Base-by-base conservation (phyloP, 2,329 filamentous ascomycete genomes). In the Alternaria novae-zelandiae region DNA sequence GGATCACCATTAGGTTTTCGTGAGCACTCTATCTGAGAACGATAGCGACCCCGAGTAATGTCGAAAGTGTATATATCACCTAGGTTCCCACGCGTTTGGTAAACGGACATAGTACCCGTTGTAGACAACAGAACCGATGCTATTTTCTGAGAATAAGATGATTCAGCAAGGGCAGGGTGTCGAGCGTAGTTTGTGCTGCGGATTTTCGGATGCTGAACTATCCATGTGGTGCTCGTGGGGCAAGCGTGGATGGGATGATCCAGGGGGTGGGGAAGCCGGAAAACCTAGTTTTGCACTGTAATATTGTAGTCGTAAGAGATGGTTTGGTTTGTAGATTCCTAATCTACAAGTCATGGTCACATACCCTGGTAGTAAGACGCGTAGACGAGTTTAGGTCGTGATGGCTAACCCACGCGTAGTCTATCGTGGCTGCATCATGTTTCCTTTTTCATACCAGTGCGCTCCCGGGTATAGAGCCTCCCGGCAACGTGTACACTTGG, bases 191-290 rank as follows among this genome's bases (percentile, higher is more conserved):
- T 25, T 41, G 30, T 36, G 32, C 32, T 41, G 36, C 36, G 36
- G 36, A 17, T 10, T 41, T 23, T 53, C 30, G 20, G 49, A 41
- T n/a, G 20, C 21, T 36, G 49, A n/a, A 41, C 20, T 36, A 53
- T 36, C 49, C 49, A 41, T 53, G 49, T 53, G 49, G 49, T 53
- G 49, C 49, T 53, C 49, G 49, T 53, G 49, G 49, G 49, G 49
- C 49, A 53, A 53, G 49, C 49, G 49, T 21, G 49, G 21, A 53
- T 53, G 36, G 36, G 36, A 41, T 32, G 10, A 6, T 53, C 30
- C 49, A 53, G 49, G 49, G 45, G 49, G 49, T 32, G 30, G 49
- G 49, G 49, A 30, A 41, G 30, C 25, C 49, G 5, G 20, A 10
- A 53, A 53, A 53, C 49, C 49, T 53, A 53, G 30, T 53, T 53